Conservation (phyloP, 345 rosid species). For the Linum usitatissimum region DNA sequence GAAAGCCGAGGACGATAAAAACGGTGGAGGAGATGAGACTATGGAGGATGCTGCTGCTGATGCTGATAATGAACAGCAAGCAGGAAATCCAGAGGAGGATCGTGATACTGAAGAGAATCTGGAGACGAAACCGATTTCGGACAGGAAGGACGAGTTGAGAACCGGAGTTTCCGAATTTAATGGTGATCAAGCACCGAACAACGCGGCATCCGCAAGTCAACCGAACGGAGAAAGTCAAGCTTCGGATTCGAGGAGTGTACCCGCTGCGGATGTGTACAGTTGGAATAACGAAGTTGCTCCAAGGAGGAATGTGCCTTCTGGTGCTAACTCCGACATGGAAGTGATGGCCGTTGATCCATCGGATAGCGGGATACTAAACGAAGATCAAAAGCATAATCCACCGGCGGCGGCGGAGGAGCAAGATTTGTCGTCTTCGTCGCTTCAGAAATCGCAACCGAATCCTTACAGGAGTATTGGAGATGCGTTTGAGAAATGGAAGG, state of each 20-base stretch:
- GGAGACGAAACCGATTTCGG: conserved; percentile 27
- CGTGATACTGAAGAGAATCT: conserved; percentile 31
- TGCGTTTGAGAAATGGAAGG: conserved; percentile 92
- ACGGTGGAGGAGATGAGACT: conserved; percentile 33
- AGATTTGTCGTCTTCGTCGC: conserved; percentile 26
- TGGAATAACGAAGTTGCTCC: conserved; percentile 38
- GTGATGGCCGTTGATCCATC: conserved; percentile 36
- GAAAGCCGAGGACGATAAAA: conserved; percentile 23
- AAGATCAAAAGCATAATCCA: conserved; percentile 32
- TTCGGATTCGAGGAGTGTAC: conserved; percentile 34
- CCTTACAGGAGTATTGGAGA: conserved; percentile 75
- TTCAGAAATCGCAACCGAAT: conserved; percentile 47
- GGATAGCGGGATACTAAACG: conserved; percentile 38
- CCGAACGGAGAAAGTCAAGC: conserved; percentile 34
- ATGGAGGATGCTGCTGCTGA: conserved; percentile 32
- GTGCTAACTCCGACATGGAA: conserved; percentile 40
- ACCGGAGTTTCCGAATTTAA: conserved; percentile 27
- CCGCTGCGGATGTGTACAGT: conserved; percentile 36
- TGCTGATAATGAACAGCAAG: conserved; percentile 28
- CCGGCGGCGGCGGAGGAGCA: conserved; percentile 21
- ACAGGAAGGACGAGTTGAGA: conserved; percentile 27
- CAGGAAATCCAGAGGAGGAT: conserved; percentile 33
- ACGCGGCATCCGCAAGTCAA: conserved; percentile 43
- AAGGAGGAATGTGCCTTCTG: conserved; percentile 37
- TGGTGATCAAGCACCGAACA: conserved; percentile 29